These are phyloP conservation scores for Volvox reticuliferus DNA, from an alignment of 139 green algal species.

Conservation along the genomic window DNA sequence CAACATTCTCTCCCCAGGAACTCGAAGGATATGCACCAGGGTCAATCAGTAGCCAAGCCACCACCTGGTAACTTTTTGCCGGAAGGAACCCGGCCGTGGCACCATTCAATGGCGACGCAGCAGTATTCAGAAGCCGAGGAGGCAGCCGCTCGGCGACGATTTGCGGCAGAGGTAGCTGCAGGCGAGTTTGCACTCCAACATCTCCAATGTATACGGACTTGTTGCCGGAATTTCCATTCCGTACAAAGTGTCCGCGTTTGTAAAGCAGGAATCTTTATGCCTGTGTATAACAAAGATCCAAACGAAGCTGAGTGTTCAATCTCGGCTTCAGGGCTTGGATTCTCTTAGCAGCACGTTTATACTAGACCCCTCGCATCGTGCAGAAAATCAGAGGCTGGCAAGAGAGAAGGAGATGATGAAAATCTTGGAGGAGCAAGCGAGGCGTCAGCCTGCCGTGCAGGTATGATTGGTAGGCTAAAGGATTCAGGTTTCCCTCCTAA, in stretches of 20 bases:
- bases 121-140: neutral
- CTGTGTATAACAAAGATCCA: too few relatives aligned
- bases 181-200: neutral
- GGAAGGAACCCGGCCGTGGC: constrained; percentile 29
- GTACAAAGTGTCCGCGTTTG: too few relatives aligned
- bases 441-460: constrained; percentile 1
- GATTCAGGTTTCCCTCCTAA: too few relatives aligned
- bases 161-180: constrained; percentile 35
- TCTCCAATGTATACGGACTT: too few relatives aligned
- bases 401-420: constrained; percentile 4
- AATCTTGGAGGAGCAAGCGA: neutral
- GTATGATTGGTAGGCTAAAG: neutral
- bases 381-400: constrained; percentile 35
- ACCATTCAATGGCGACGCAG: constrained; percentile 29
- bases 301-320: too few relatives aligned
- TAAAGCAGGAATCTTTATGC: too few relatives aligned
- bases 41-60: neutral
- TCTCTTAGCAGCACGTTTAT: too few relatives aligned
- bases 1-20: neutral
- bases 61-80: neutral
- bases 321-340: too few relatives aligned
- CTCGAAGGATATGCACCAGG: neutral
- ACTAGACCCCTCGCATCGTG: neutral
- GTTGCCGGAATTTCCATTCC: too few relatives aligned
- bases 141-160: constrained; percentile 26